A percentile compares a stretch with the other conserved stretches of the same genome.
phyloP scores from a whole-genome alignment of 73 alveolate species.

The Paramecium tetraurelia region DNA sequence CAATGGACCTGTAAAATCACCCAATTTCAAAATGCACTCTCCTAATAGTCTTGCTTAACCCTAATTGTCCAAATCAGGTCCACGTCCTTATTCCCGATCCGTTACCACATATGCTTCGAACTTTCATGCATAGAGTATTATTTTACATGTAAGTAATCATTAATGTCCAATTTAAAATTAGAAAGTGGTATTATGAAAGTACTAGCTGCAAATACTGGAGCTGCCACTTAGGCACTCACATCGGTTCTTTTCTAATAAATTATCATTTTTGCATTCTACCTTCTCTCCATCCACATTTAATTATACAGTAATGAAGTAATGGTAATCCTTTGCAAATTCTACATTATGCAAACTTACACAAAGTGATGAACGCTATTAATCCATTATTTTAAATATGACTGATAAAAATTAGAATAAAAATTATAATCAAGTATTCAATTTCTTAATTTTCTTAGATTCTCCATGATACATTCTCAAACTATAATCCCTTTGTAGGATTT shows the following conservation, averaged over 20 bases:
- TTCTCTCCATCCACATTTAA: conserved; percentile 96
- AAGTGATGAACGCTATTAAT: conserved; percentile 48
- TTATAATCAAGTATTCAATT: neutral
- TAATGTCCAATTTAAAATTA: conserved; percentile 78
- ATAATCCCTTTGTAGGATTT: no score
- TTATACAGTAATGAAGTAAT: conserved; percentile 95
- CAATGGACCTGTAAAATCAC: conserved; percentile 92
- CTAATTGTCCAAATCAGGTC: conserved; percentile 80
- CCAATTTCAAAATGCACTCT: conserved; percentile 93
- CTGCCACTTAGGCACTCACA: conserved; percentile 93
- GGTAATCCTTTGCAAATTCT: conserved; percentile 96
- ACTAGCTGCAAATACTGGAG: conserved; percentile 95
- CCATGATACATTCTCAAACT: no score
- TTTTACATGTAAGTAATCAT: conserved; percentile 64
- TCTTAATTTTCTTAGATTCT: neutral
- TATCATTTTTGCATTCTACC: conserved; percentile 38
- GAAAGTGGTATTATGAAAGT: conserved; percentile 93
- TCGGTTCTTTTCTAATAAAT: conserved; percentile 91
- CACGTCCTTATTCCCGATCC: conserved; percentile 89
- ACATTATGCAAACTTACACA: conserved; percentile 64
- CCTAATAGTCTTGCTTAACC: conserved; percentile 98
- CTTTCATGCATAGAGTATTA: conserved; percentile 56
- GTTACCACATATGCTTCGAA: conserved; percentile 96
- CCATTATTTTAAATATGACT: conserved; percentile 27
- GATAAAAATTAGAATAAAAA: neutral